These are phyloP conservation scores for Vicia sativa DNA, from an alignment of 306 rosid genomes.

Conservation along the genomic window DNA sequence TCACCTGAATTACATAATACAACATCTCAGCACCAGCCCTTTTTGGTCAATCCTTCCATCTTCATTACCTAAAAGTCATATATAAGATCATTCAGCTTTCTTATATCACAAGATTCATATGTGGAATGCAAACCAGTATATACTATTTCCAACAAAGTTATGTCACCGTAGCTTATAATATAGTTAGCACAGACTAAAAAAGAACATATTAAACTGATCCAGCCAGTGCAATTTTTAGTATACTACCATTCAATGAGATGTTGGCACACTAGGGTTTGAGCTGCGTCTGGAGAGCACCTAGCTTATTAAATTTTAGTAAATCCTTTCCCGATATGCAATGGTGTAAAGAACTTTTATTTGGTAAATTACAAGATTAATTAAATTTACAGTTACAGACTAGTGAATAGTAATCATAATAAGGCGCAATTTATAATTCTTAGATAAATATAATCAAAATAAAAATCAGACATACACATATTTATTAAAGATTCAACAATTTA, in stretches of 20 bases:
- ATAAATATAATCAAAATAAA: slow-evolving; percentile 12
- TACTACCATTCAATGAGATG: neutral
- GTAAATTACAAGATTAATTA: slow-evolving; percentile 5
- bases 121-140: slow-evolving; percentile 12
- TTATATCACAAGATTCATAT: slow-evolving; percentile 16
- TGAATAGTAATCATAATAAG: neutral
- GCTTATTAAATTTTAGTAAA: neutral
- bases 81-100: slow-evolving; percentile 30
- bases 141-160: slow-evolving; percentile 21
- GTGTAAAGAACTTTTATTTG: neutral
- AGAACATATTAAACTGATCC: slow-evolving; percentile 16
- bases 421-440: slow-evolving; percentile 5
- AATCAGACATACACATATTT: neutral
- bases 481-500: slow-evolving; percentile 4
- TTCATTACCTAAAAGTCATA: slow-evolving; percentile 67
- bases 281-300: neutral
- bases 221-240: neutral
- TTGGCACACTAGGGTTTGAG: slow-evolving; percentile 3
- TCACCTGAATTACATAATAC: slow-evolving; percentile 63
- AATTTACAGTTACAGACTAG: neutral
- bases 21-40: slow-evolving; percentile 88
- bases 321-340: slow-evolving; percentile 10
- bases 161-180: slow-evolving; percentile 1
- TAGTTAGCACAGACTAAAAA: neutral
- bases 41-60: slow-evolving; percentile 89